Evolutionary conservation across 306 rosid genomes (phyloP).

Genomic region (Fragaria nilgerrensis): DNA sequence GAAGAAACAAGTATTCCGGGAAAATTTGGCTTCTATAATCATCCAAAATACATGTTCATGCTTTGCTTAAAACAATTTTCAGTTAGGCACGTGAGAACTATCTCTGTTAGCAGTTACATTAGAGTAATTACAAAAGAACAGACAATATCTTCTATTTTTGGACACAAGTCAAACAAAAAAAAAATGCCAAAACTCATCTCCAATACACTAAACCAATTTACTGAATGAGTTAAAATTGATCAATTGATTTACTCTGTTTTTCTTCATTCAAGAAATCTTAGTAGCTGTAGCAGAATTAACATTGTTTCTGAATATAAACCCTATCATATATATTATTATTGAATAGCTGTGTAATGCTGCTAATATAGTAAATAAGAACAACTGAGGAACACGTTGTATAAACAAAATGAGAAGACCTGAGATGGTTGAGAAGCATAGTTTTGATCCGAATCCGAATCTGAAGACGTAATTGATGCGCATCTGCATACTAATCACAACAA

Average conservation of each 20-base stretch:
- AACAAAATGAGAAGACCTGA: conserved; percentile 31
- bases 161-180: neutral
- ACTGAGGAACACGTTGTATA: neutral
- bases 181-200: neutral
- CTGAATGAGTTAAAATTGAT: neutral
- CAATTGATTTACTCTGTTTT: neutral
- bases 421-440: conserved; percentile 22
- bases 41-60: no score
- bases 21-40: neutral
- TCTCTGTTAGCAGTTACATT: neutral
- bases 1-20: neutral
- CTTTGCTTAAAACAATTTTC: neutral
- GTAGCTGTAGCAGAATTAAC: neutral
- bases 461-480: conserved; percentile 28
- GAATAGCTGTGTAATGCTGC: neutral
- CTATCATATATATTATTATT: neutral
- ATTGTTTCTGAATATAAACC: neutral
- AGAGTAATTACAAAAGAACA: neutral
- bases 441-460: conserved; percentile 39
- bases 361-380: neutral
- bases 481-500: conserved; percentile 13
- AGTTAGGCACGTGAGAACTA: neutral
- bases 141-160: neutral
- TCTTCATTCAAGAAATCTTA: neutral
- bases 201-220: neutral